These are phyloP conservation scores for Capniomyces stellatus DNA, from an alignment of 371 early-diverging fungal genomes.

Conservation along the genomic window DNA sequence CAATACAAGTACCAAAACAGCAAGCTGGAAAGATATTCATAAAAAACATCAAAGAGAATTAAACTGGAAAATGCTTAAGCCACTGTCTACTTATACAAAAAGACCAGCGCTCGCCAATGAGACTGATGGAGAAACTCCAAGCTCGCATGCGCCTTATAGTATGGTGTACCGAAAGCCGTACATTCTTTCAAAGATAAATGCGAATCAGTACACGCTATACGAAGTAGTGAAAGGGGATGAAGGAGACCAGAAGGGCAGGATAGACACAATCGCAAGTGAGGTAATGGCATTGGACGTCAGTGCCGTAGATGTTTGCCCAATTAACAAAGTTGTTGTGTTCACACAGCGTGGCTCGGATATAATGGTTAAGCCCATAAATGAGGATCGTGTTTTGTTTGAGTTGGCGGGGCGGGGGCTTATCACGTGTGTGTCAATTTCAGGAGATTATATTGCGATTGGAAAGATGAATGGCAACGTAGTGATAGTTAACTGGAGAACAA, in stretches of 20 bases:
- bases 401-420: background rate
- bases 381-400: background rate
- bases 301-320: background rate
- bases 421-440: background rate
- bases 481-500: background rate
- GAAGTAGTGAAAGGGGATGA: background rate
- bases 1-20: background rate
- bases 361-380: background rate
- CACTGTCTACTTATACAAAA: background rate
- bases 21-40: background rate
- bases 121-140: background rate
- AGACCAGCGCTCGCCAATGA: background rate
- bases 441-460: slow-evolving; percentile 1
- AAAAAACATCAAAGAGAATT: background rate
- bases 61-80: background rate
- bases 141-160: background rate
- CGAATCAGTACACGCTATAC: background rate
- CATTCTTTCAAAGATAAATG: background rate
- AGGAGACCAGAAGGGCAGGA: background rate
- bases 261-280: background rate
- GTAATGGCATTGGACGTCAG: background rate
- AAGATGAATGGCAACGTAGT: slow-evolving; percentile 1
- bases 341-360: background rate
- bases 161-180: background rate
- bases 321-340: background rate